Evolutionary conservation across 805 yeast genomes (phyloP), one percentile per base, ranked within the genome.

Genomic region (Starmerella kuoi): DNA sequence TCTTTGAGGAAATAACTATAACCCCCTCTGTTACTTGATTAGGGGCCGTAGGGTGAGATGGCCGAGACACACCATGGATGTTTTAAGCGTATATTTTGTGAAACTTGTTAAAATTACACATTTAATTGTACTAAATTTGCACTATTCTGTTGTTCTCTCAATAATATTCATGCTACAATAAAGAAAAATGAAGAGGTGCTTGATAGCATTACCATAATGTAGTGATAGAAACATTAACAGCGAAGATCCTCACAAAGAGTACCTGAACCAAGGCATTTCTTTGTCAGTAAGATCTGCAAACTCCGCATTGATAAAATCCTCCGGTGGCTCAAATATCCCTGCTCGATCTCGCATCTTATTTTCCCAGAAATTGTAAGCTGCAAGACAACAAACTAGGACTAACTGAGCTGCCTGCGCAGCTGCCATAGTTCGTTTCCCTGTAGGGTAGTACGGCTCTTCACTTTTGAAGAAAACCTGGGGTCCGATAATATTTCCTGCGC

Each of bases 391-490:
- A 18, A 43, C 20, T 5, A 34, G 28, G 66, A 58, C 48, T 68
- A 66, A 41, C 8, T 44, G 51, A 1, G 66, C 68, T 31, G 67
- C 61, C 38, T 72, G 71, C 3, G 77, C 67, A 63, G 45, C 79
- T 60, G 50, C 77, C 74, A 40, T 73, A 64, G 60, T 76, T 65
- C 24, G 76, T 69, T 33, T 80, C 69, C 51, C 77, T 65, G 68
- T 74, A 64, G 37, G 60, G 53, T 79, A 81, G 31, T 59, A 55
- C 5, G 86, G 86, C n/a, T 74, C 76, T 44, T 78, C 73, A 4
- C 59, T 50, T 0, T 69, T 59, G 45, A 64, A 67, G 62, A 81
- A 81, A 17, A 80, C 68, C 59, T 78, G 76, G 9, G 79, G 77
- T 3, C 79, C 79, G 37, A 66, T 59, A 37, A 72, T 58, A 52